phyloP scores from a whole-genome alignment of 1,284 basidiomycete species.

The Leccinum pachyderme region DNA sequence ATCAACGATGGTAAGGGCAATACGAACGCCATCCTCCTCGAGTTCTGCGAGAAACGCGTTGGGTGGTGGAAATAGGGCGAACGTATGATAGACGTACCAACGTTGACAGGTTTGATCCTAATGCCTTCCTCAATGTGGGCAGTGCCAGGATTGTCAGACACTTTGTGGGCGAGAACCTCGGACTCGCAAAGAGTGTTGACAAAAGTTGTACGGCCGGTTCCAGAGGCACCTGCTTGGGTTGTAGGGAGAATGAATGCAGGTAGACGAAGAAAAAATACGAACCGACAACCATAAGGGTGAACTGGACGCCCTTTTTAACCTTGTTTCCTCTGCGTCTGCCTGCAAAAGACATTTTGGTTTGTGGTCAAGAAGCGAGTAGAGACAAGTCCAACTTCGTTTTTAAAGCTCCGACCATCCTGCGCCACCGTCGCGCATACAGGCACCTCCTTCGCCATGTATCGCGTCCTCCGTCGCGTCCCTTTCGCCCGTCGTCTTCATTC shows the following conservation, averaged over 20 bases:
- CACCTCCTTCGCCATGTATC: conserved; percentile 11
- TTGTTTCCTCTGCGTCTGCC: conserved; percentile 89
- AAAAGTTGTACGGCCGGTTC: conserved; percentile 95
- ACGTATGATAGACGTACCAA: conserved; percentile 61
- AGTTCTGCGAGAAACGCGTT: conserved; percentile 60
- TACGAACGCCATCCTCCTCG: conserved; percentile 97
- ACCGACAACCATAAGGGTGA: conserved; percentile 96
- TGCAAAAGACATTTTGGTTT: conserved; percentile 73
- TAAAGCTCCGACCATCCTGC: conserved; percentile 39
- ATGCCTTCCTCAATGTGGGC: conserved; percentile 95
- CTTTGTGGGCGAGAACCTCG: conserved; percentile 83
- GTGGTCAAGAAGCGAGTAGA: conserved; percentile 23
- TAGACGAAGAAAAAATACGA: conserved; percentile 28
- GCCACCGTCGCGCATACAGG: conserved; percentile 35
- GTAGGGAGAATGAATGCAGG: conserved; percentile 11
- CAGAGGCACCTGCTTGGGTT: conserved; percentile 75
- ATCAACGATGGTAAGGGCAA: conserved; percentile 97
- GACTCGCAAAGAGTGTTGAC: conserved; percentile 98
- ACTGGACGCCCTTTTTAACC: conserved; percentile 96
- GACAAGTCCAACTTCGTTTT: conserved; percentile 35
- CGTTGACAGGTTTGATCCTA: conserved; percentile 92
- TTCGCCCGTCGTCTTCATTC: conserved; percentile 14
- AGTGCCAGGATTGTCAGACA: conserved; percentile 82
- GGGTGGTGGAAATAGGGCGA: neutral
- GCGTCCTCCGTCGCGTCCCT: conserved; percentile 19